Evolutionary conservation across 345 rosid genomes (phyloP).

Genomic region (Eutrema japonicum): DNA sequence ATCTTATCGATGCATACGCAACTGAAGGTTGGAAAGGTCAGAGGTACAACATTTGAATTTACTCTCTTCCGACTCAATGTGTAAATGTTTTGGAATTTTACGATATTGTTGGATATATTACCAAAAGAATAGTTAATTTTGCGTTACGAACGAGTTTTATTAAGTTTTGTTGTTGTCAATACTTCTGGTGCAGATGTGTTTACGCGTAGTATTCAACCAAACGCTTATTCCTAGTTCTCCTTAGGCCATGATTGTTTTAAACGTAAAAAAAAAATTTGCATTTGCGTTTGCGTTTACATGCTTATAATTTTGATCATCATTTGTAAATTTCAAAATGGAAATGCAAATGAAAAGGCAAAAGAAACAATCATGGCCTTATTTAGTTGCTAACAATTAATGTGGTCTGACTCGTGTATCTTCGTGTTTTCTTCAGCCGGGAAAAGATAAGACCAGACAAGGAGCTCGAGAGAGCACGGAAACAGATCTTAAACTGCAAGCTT

Average conservation of each 20-base stretch:
- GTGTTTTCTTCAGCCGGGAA: conserved; percentile 64
- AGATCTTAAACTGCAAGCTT: conserved; percentile 90
- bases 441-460: conserved; percentile 95
- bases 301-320: background rate
- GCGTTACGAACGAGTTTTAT: conserved; percentile 12
- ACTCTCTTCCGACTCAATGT: conserved; percentile 6
- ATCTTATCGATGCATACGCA: conserved; percentile 95
- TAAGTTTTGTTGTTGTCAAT: conserved; percentile 15
- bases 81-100: background rate
- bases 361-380: conserved; percentile 9
- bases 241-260: conserved; percentile 14
- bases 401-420: conserved; percentile 21
- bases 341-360: conserved; percentile 2
- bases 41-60: conserved; percentile 59
- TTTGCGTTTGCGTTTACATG: conserved; percentile 17
- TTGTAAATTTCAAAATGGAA: conserved; percentile 1
- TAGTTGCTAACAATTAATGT: conserved; percentile 16
- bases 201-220: background rate
- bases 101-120: conserved; percentile 19
- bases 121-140: conserved; percentile 9
- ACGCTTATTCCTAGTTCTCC: background rate
- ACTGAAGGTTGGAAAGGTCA: conserved; percentile 99
- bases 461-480: conserved; percentile 77
- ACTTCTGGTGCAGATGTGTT: background rate
- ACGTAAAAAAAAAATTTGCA: background rate